Base-by-base conservation (phyloP, 1,139 yeast species). In the Geotrichum carabidarum region DNA sequence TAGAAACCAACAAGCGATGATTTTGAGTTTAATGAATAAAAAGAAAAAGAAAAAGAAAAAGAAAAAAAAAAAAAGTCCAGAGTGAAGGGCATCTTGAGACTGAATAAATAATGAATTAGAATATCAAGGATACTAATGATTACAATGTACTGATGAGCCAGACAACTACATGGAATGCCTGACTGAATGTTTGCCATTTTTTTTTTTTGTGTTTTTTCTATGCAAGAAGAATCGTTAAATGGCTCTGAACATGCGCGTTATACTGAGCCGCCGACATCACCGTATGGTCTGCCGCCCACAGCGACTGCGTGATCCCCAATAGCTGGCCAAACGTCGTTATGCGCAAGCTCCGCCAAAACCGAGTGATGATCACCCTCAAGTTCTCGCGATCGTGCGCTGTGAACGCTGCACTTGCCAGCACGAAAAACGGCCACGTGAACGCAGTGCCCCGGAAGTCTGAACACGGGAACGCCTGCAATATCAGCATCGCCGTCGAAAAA, bases 311-410 rank as follows among this genome's bases (percentile, higher is more conserved):
- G 12, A 27, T 38, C 2, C n/a, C n/a, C 30, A 53, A 34, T 2
- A 53, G 44, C 15, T 53, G 15, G 14, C 53, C 46, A 44, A 53
- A 53, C 15, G 56, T 48, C 11, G 56, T 40, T 14, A 53, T 45
- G 8, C 53, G 44, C 32, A 53, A 22, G 14, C 18, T 27, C 15
- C 35, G 35, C 50, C 51, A 49, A 17, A 53, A 34, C 2, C 15
- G 15, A 15, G 4, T 30, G 8, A 48, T 38, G n/a, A 40, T 34
- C 12, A 32, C 9, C 9, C 8, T n/a, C 8, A 53, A 32, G 2
- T n/a, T 8, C 15, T 5, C 27, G 14, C 50, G 46, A 7, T 53
- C 51, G 9, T 15, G 15, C 12, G 7, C 11, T 12, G 17, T 34
- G 34, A 49, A 48, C 4, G 53, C 53, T 14, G 41, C 43, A 11